Base-by-base conservation (phyloP, 345 rosid genomes). In the Dimocarpus longan region DNA sequence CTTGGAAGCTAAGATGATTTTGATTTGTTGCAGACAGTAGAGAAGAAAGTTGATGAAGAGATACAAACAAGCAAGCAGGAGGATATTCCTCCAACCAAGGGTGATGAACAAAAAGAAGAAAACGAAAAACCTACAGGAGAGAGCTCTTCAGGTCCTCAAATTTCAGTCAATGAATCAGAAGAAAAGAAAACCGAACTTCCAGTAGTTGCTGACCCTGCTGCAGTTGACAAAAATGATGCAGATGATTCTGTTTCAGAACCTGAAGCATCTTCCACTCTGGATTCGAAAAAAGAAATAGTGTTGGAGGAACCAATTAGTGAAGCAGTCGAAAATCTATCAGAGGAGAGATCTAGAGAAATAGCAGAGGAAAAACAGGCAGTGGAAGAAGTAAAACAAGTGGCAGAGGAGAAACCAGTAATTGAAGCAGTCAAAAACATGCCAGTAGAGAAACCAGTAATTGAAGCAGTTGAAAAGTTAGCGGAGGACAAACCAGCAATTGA, bases 1-100 rank as follows among this genome's bases (percentile, higher is more conserved):
- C 21, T 76, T 65, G 57, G 32, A 63, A 21, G 54, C 46, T 16
- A 32, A 63, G 39, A 11, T 66, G 19, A 22, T 21, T 78, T 74
- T 37, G 62, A 69, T 54, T 67, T 73, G 24, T 60, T 76, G 71
- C 77, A 82, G 85, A 40, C 46, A 3, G 46, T 59, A 37, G 85
- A 73, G 75, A 84, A 83, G 77, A 77, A 78, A 71, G 81, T 52
- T 13, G 44, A 10, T 66, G 80, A 82, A 76, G 81, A 82, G 73
- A 63, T 56, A 70, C 50, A 59, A 78, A 22, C 72, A 40, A 48
- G 24, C 28, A 76, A 54, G 46, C 66, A 73, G 75, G 82, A 82
- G 39, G 80, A 67, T 15, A 64, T 76, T 76, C 59, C 66, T 65
- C 70, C 32, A 42, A 24, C 74, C 65, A 74, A 62, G 67, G 80